These are phyloP conservation scores for Ganoderma leucocontextum DNA, from an alignment of 1,284 basidiomycete genomes.

Conservation along the genomic window DNA sequence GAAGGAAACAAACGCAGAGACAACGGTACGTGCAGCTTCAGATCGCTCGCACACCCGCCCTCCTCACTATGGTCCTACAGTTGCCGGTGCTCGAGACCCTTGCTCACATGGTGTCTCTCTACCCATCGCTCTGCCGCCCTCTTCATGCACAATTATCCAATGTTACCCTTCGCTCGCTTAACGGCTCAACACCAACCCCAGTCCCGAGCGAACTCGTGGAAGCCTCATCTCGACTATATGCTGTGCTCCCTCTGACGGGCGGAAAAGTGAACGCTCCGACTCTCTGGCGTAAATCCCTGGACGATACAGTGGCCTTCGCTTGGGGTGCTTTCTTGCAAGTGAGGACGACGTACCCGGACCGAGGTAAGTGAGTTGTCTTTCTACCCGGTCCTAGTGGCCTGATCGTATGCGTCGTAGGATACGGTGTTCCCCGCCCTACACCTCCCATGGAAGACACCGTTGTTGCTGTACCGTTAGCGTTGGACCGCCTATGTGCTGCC, in stretches of 20 bases:
- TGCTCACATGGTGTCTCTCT: constrained; percentile 62
- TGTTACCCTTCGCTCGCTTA: constrained; percentile 61
- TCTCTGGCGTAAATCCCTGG: constrained; percentile 76
- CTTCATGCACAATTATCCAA: constrained; percentile 58
- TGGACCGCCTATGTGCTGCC: constrained; percentile 67
- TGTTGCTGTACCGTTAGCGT: constrained; percentile 57
- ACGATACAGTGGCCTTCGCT: constrained; percentile 69
- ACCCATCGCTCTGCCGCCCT: constrained; percentile 70
- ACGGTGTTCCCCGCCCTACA: constrained; percentile 19
- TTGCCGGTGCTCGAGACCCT: constrained; percentile 59
- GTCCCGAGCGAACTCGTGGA: constrained; percentile 51
- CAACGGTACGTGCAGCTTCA: constrained; percentile 53
- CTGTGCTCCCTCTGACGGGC: constrained; percentile 70
- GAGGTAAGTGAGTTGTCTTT: constrained; percentile 36
- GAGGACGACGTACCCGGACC: constrained; percentile 61
- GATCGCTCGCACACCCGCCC: not conserved
- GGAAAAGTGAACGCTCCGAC: constrained; percentile 79
- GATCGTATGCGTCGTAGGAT: constrained; percentile 10
- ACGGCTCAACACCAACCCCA: constrained; percentile 57
- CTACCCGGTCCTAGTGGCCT: not conserved
- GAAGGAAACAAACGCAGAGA: constrained; percentile 54
- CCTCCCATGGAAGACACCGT: constrained; percentile 46
- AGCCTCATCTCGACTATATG: constrained; percentile 64
- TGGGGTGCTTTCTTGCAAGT: constrained; percentile 67
- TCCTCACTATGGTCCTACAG: constrained; percentile 45